Base-by-base conservation (phyloP, 768 basidiomycete species). In the Candolleomyces aberdarensis region DNA sequence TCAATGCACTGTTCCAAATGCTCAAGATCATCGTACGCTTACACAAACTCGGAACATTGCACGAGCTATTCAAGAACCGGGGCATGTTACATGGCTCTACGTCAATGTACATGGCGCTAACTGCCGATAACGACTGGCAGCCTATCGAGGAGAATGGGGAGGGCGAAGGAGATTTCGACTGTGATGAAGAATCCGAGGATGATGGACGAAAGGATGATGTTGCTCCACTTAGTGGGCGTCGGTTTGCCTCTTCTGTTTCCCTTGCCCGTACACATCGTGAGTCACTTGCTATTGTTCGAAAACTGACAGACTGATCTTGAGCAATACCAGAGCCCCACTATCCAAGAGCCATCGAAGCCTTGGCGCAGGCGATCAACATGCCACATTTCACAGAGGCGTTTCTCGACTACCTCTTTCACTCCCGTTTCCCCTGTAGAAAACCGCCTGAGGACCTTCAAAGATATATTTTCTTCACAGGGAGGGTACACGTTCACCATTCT, bases 1-100 rank as follows among this genome's bases (percentile, higher is more conserved):
- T 66, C 56, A 60, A 76, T 11, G 69, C 76, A 1, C 64, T 78
- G 5, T 64, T 62, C 0, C 75, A 78, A 52, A 78, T 78, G 74
- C 65, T 79, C 6, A 43, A 67, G 6, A 74, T 70, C 1, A 75
- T 71, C 52, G 66, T 67, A n/a, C 58, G 65, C 15, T 55, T 71
- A 0, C 71, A 74, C 56, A 75, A 76, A 57, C 60, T 78, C 0
- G 61, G 60, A 1, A 69, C 68, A 2, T 57, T 64, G 1, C 61
- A 58, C 22, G 20, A 29, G 11, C 31, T 26, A 22, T 52, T 52
- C 17, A 9, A 8, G 9, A 43, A 17, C 17, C 41, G 17, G 17
- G 41, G 41, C 13, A 43, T 43, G 41, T n/a, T 43, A 11, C 13
- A 43, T 1, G 41, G 41, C 3, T 13, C 41, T 43, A 43, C 41